phyloP scores from a whole-genome alignment of 2,329 filamentous ascomycete species.

The Nemania abortiva region DNA sequence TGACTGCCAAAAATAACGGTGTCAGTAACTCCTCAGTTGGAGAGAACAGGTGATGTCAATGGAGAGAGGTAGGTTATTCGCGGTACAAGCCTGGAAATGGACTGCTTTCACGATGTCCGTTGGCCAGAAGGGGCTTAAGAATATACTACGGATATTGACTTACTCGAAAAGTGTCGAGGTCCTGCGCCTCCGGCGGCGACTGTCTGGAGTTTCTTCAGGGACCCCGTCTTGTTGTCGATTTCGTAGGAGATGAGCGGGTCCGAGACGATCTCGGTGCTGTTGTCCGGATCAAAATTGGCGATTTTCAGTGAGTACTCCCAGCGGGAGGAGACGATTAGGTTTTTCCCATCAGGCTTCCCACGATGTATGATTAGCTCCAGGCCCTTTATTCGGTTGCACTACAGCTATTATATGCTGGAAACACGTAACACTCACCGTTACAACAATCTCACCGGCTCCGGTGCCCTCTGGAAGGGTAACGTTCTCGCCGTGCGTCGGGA shows the following conservation, averaged over 20 bases:
- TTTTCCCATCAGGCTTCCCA: constrained; percentile 67
- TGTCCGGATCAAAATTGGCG: constrained; percentile 59
- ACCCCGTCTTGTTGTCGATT: constrained; percentile 66
- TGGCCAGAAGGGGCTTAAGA: constrained; percentile 4
- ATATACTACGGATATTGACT: constrained; percentile 15
- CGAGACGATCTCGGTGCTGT: constrained; percentile 62
- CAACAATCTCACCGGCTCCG: constrained; percentile 66
- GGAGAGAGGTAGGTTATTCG: neutral
- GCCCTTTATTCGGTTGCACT: neutral
- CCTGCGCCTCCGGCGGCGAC: constrained; percentile 72
- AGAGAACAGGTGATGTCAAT: neutral
- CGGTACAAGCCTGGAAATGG: constrained; percentile 8
- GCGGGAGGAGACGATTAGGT: constrained; percentile 76
- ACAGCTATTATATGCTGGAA: neutral
- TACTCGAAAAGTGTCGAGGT: constrained; percentile 61
- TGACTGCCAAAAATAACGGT: constrained; percentile 69
- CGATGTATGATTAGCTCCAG: constrained; percentile 22
- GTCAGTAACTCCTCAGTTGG: constrained; percentile 17
- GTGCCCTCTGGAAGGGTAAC: constrained; percentile 56
- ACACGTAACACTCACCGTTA: constrained; percentile 64
- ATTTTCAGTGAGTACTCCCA: constrained; percentile 68
- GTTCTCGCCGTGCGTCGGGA: constrained; percentile 62
- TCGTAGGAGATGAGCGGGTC: constrained; percentile 74
- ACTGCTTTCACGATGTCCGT: neutral
- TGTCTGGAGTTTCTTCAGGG: constrained; percentile 66